Evolutionary conservation across 805 yeast species (phyloP).

Genomic region (Metschnikowia proteae): DNA sequence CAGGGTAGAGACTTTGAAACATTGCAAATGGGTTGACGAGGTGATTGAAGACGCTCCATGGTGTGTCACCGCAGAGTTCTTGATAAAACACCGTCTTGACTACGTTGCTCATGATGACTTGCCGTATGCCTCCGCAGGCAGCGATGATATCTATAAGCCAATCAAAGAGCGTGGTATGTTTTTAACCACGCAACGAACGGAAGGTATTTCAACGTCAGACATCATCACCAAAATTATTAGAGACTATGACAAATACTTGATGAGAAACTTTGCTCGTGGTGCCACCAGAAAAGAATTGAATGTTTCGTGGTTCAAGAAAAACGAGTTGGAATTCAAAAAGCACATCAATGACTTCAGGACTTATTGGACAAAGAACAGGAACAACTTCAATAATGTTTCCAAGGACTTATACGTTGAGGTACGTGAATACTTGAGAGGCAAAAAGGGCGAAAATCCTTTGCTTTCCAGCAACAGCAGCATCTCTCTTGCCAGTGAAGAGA

Average conservation of each 20-base stretch:
- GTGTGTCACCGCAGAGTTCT: conserved; percentile 82
- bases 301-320: conserved; percentile 96
- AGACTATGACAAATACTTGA: conserved; percentile 92
- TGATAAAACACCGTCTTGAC: conserved; percentile 77
- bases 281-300: conserved; percentile 95
- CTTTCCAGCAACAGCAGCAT: conserved; percentile 16
- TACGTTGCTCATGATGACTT: conserved; percentile 97
- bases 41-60: conserved; percentile 94
- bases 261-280: conserved; percentile 97
- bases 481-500: conserved; percentile 27
- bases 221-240: conserved; percentile 92
- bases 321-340: conserved; percentile 89
- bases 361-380: conserved; percentile 75
- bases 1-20: conserved; percentile 84
- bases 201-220: conserved; percentile 93
- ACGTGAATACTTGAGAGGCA: conserved; percentile 61
- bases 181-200: conserved; percentile 92
- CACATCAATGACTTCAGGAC: conserved; percentile 85
- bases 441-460: conserved; percentile 28
- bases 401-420: conserved; percentile 83
- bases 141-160: conserved; percentile 90
- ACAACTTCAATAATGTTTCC: conserved; percentile 64
- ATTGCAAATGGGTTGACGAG: conserved; percentile 97
- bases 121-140: conserved; percentile 87
- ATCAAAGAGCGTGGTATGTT: conserved; percentile 89